A percentile compares a stretch with the other conserved stretches of the same genome.
These are phyloP conservation scores for Zizania palustris DNA, from an alignment of 202 grass and related monocot species.

Conservation along the genomic window DNA sequence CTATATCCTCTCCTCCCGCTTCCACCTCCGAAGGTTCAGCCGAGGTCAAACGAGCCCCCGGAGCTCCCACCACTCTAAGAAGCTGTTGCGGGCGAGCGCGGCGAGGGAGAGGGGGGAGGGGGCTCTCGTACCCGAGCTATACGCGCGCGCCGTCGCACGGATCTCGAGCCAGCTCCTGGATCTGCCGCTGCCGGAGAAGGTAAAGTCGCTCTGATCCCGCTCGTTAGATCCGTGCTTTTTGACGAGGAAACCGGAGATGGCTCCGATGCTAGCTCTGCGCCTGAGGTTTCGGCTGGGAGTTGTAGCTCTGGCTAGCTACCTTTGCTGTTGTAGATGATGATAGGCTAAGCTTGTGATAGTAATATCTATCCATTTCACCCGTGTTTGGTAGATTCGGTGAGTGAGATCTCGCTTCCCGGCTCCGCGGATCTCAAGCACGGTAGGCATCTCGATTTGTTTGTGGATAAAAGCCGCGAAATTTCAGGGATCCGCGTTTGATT, in stretches of 20 bases:
- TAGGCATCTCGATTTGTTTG: slow-evolving; percentile 20
- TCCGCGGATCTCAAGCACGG: slow-evolving; percentile 38
- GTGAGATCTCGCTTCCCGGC: neutral
- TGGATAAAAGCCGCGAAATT: neutral
- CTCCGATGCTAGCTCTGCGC: slow-evolving; percentile 15
- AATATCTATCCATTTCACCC: neutral
- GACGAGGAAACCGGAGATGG: neutral
- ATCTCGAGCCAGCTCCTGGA: slow-evolving; percentile 27
- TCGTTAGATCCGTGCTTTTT: slow-evolving; percentile 35
- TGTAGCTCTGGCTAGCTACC: neutral
- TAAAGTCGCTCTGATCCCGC: slow-evolving; percentile 14
- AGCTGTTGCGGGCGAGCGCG: no score
- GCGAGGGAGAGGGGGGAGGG: no score
- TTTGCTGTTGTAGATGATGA: slow-evolving; percentile 30
- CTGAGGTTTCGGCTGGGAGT: slow-evolving; percentile 1
- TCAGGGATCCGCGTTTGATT: slow-evolving; percentile 17
- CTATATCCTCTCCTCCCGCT: neutral
- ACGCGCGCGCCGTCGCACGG: slow-evolving; percentile 5
- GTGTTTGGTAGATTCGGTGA: slow-evolving; percentile 39
- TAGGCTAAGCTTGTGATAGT: neutral
- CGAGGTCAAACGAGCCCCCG: no score
- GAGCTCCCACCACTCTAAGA: neutral
- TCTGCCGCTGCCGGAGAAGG: slow-evolving; percentile 45
- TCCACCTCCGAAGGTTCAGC: neutral
- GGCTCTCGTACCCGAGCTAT: slow-evolving; percentile 19